Evolutionary conservation across 163 green algal species (phyloP).

Genomic region (Prototheca wickerhamii): DNA sequence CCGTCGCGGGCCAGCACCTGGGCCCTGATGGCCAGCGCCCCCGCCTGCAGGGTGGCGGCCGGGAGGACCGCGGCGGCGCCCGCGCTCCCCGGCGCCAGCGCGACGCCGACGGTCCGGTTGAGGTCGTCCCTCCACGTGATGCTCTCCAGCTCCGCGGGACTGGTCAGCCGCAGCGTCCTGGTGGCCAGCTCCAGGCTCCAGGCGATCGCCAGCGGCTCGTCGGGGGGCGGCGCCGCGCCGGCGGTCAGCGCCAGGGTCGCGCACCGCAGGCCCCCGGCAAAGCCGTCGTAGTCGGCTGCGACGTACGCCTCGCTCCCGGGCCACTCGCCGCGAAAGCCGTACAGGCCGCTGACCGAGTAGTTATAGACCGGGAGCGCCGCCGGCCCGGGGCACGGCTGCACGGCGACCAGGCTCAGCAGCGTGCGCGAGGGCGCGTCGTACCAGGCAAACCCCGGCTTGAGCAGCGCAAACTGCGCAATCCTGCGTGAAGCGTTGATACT

Average conservation of each 20-base stretch:
- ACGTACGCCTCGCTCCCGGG: slow-evolving; percentile 9
- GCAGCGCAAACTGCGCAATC: slow-evolving; percentile 14
- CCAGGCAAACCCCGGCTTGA: slow-evolving; percentile 21
- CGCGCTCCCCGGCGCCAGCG: not conserved
- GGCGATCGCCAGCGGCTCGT: not conserved
- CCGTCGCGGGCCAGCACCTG: too few relatives aligned
- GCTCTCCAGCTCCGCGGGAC: not conserved
- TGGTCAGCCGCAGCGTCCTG: not conserved
- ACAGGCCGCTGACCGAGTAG: slow-evolving; percentile 10
- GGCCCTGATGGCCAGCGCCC: too few relatives aligned
- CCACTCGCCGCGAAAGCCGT: slow-evolving; percentile 21
- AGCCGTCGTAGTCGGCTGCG: slow-evolving; percentile 14
- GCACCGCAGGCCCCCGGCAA: not conserved
- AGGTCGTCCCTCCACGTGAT: slow-evolving; percentile 14
- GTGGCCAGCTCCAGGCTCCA: not conserved
- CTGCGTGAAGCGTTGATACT: not conserved
- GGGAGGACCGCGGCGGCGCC: too few relatives aligned
- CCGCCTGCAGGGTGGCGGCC: too few relatives aligned
- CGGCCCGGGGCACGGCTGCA: slow-evolving; percentile 7
- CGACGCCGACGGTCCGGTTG: too few relatives aligned
- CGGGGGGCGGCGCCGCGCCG: not conserved
- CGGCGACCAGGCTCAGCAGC: slow-evolving; percentile 14
- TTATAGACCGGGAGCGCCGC: slow-evolving; percentile 11
- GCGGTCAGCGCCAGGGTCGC: not conserved
- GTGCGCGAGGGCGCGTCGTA: slow-evolving; percentile 12